A percentile compares a stretch with the other conserved stretches of the same genome.
Evolutionary conservation across 441 rosid genomes (phyloP).

Genomic region (Bruguiera hainesii): DNA sequence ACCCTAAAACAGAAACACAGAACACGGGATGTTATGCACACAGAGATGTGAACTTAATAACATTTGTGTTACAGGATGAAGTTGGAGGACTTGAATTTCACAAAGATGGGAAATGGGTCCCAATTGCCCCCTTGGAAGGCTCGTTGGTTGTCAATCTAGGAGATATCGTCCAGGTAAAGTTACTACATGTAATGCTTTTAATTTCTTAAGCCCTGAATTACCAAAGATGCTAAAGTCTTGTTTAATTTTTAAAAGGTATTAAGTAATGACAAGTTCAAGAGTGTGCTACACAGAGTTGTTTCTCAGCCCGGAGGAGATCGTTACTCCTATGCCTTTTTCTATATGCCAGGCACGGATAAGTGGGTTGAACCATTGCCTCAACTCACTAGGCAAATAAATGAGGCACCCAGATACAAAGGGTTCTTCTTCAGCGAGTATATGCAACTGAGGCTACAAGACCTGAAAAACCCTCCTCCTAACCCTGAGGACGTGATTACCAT

Average conservation of each 20-base stretch:
- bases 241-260: constrained; percentile 12
- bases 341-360: constrained; percentile 18
- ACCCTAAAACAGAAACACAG: constrained; percentile 13
- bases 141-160: constrained; percentile 21
- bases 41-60: constrained; percentile 23
- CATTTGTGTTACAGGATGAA: constrained; percentile 28
- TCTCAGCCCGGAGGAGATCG: constrained; percentile 13
- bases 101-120: constrained; percentile 20
- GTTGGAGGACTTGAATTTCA: constrained; percentile 22
- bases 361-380: constrained; percentile 28
- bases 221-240: neutral
- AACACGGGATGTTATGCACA: constrained; percentile 21
- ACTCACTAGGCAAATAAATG: constrained; percentile 16
- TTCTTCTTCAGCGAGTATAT: constrained; percentile 23
- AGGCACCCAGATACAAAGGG: constrained; percentile 21
- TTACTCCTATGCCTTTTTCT: constrained; percentile 27
- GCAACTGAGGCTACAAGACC: constrained; percentile 23
- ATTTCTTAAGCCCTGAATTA: neutral
- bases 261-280: constrained; percentile 25
- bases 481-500: constrained; percentile 23
- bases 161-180: constrained; percentile 16
- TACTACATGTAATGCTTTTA: neutral
- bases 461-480: constrained; percentile 25
- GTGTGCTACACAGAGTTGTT: constrained; percentile 24
- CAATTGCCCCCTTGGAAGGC: constrained; percentile 8